Evolutionary conservation across 148 eudicot species (phyloP).

Genomic region (Vaccinium corymbosum): DNA sequence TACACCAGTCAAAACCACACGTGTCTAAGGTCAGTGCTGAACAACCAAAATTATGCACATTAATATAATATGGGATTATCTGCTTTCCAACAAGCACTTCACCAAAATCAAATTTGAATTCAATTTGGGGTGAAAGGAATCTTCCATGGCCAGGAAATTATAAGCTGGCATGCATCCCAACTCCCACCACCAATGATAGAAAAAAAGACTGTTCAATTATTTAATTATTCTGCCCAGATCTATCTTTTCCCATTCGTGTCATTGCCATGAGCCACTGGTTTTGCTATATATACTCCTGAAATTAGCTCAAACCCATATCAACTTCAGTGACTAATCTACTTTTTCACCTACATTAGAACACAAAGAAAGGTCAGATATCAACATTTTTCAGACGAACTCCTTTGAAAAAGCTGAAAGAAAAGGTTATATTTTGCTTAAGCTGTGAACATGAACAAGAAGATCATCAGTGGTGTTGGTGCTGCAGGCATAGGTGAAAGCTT

Average conservation of each 20-base stretch:
- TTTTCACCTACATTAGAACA: neutral
- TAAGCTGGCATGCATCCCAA: conserved; percentile 18
- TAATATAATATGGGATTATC: neutral
- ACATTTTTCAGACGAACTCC: neutral
- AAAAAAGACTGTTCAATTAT: neutral
- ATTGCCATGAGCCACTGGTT: neutral
- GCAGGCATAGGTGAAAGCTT: conserved; percentile 21
- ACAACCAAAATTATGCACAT: neutral
- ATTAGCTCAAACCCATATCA: conserved; percentile 9
- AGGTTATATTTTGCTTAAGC: neutral
- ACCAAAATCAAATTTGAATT: conserved; percentile 9
- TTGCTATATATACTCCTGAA: conserved; percentile 13
- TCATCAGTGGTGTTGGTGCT: conserved; percentile 19
- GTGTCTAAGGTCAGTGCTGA: neutral
- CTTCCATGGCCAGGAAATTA: neutral
- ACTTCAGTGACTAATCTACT: neutral
- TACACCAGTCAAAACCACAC: neutral
- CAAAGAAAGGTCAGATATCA: neutral
- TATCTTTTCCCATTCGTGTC: neutral
- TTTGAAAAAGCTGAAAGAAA: neutral
- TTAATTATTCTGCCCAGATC: neutral
- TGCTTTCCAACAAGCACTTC: neutral
- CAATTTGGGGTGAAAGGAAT: neutral
- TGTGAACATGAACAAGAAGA: conserved; percentile 28
- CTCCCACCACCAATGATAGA: neutral